Evolutionary conservation across 192 early-diverging fungal genomes (phyloP).

Genomic region (Gaertneriomyces semiglobifer): DNA sequence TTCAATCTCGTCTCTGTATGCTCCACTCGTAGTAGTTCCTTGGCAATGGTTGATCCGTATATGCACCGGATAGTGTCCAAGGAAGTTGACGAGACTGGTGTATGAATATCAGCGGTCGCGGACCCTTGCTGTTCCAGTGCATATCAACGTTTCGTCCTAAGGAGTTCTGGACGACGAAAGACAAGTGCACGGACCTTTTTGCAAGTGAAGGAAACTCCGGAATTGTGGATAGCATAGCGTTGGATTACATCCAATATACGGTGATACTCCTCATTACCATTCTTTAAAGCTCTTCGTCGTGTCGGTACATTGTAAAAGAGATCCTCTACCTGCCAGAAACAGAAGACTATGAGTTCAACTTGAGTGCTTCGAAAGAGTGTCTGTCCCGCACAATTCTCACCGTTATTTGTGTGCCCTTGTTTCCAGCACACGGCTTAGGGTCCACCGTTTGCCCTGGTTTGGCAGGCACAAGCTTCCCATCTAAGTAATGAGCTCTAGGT

Average conservation of each 20-base stretch:
- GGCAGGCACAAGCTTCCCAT: constrained; percentile 77
- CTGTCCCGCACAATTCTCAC: constrained; percentile 36
- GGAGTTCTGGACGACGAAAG: background rate
- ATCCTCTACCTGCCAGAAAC: constrained; percentile 70
- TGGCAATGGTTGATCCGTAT: constrained; percentile 76
- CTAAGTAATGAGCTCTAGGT: constrained; percentile 74
- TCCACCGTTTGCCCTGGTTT: constrained; percentile 70
- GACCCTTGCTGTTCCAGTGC: constrained; percentile 50
- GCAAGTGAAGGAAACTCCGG: constrained; percentile 78
- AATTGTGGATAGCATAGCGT: constrained; percentile 92
- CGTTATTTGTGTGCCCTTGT: constrained; percentile 89
- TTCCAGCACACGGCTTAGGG: constrained; percentile 92
- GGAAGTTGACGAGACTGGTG: constrained; percentile 52
- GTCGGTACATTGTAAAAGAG: constrained; percentile 92
- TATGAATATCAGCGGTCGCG: constrained; percentile 76
- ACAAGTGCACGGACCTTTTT: constrained; percentile 63
- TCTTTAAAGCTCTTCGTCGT: constrained; percentile 80
- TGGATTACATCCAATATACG: constrained; percentile 85
- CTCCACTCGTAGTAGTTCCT: constrained; percentile 70
- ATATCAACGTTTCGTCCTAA: constrained; percentile 3
- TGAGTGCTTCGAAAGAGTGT: no score
- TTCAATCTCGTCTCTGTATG: constrained; percentile 48
- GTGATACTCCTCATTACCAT: constrained; percentile 83
- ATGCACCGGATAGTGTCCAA: constrained; percentile 79
- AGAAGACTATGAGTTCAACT: background rate